Percentiles rank a stretch among this genome's conserved stretches.
Conservation (phyloP, 495 filamentous ascomycete species). For the Lophiotrema nucula region DNA sequence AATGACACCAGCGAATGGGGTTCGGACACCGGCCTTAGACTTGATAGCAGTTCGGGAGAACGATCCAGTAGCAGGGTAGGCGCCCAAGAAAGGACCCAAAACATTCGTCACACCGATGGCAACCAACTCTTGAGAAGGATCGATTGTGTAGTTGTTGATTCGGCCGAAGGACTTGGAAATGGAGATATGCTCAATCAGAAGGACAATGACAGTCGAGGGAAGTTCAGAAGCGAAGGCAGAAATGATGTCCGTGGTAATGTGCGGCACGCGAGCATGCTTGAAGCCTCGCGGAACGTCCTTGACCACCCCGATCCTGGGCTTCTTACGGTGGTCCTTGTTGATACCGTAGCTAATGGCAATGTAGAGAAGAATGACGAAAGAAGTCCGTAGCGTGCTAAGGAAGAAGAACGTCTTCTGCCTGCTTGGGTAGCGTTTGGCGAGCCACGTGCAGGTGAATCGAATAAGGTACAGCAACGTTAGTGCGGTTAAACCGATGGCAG, state of each 20-base stretch:
- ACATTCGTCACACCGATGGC: slow-evolving; percentile 92
- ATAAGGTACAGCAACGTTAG: slow-evolving; percentile 81
- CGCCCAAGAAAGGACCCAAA: slow-evolving; percentile 90
- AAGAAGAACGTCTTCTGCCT: slow-evolving; percentile 82
- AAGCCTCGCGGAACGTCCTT: slow-evolving; percentile 81
- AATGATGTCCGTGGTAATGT: slow-evolving; percentile 63
- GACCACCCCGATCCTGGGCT: slow-evolving; percentile 66
- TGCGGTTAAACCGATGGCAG: slow-evolving; percentile 86
- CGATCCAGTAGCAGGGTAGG: slow-evolving; percentile 91
- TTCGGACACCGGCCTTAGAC: slow-evolving; percentile 93
- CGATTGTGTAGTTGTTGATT: slow-evolving; percentile 97
- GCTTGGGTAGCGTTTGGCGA: slow-evolving; percentile 67
- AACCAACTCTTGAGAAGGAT: slow-evolving; percentile 94
- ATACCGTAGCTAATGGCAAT: slow-evolving; percentile 86
- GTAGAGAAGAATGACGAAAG: slow-evolving; percentile 90
- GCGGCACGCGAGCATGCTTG: slow-evolving; percentile 74
- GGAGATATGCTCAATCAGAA: slow-evolving; percentile 81
- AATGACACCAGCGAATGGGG: slow-evolving; percentile 87
- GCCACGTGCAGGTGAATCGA: slow-evolving; percentile 63
- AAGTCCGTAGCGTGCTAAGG: slow-evolving; percentile 79
- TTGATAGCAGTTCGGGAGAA: slow-evolving; percentile 98
- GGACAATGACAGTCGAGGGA: slow-evolving; percentile 82
- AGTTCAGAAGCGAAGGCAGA: slow-evolving; percentile 60
- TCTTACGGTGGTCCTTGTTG: slow-evolving; percentile 51
- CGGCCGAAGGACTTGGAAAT: slow-evolving; percentile 97